phyloP scores from a whole-genome alignment of 331 rosid genomes.

The Cydonia oblonga region DNA sequence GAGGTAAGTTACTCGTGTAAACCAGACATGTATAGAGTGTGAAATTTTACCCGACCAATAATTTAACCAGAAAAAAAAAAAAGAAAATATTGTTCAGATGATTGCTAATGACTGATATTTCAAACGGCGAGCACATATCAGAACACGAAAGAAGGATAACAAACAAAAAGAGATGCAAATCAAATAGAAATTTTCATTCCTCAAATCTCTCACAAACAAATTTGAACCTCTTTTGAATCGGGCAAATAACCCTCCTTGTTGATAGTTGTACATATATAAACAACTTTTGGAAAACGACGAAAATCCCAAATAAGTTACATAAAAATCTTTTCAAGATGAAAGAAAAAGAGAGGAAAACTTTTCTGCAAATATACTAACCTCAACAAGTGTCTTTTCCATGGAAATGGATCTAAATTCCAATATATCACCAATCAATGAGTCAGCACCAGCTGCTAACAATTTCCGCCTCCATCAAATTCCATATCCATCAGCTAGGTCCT shows the following conservation, averaged over 20 bases:
- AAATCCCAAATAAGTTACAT: conserved; percentile 21
- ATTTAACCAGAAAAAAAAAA: too few relatives aligned
- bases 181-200: conserved; percentile 21
- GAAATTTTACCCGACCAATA: too few relatives aligned
- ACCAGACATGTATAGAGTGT: too few relatives aligned
- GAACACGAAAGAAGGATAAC: background rate
- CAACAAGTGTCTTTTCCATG: conserved; percentile 32
- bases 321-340: conserved; percentile 6
- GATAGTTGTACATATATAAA: conserved; percentile 26
- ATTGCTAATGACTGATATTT: background rate
- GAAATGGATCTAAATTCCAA: conserved; percentile 20
- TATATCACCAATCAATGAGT: background rate
- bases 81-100: background rate
- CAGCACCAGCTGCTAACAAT: conserved; percentile 18
- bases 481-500: background rate
- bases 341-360: conserved; percentile 7
- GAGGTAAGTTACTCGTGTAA: too few relatives aligned
- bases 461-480: conserved; percentile 5
- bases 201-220: conserved; percentile 24
- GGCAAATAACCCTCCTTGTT: conserved; percentile 40
- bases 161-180: conserved; percentile 6
- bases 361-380: conserved; percentile 28
- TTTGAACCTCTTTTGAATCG: conserved; percentile 26
- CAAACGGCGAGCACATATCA: background rate
- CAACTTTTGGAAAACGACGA: conserved; percentile 20